Percentiles rank a stretch among this genome's conserved stretches.
These are phyloP conservation scores for Calamus simplicifolius DNA, from an alignment of 176 grass and related monocot genomes.

Conservation along the genomic window DNA sequence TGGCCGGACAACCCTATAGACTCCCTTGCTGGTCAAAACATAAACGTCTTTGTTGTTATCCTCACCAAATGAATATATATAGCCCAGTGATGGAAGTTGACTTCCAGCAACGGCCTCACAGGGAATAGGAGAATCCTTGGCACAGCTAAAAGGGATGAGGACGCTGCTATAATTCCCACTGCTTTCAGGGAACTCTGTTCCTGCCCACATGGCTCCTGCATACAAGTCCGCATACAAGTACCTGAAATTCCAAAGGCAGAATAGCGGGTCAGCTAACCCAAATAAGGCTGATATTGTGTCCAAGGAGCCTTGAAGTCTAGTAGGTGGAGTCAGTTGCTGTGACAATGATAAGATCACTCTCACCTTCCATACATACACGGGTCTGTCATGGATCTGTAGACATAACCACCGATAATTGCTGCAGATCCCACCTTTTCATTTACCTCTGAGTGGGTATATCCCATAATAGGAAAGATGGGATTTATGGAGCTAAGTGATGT, in stretches of 20 bases:
- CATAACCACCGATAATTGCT: conserved; percentile 70
- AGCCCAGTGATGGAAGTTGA: conserved; percentile 60
- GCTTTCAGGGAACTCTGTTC: conserved; percentile 43
- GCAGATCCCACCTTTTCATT: conserved; percentile 58
- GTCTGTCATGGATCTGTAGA: conserved; percentile 53
- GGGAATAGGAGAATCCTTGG: conserved; percentile 55
- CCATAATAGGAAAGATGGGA: conserved; percentile 64
- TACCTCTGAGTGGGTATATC: conserved; percentile 43
- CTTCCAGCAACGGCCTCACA: conserved; percentile 56
- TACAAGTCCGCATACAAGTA: conserved; percentile 78
- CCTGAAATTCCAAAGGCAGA: conserved; percentile 27
- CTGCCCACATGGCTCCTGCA: conserved; percentile 46
- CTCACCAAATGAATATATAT: conserved; percentile 77
- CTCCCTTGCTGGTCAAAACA: conserved; percentile 53
- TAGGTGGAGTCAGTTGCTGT: too few relatives aligned
- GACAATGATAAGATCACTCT: too few relatives aligned
- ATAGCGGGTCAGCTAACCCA: background rate
- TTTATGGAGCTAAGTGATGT: conserved; percentile 46
- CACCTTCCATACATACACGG: conserved; percentile 75
- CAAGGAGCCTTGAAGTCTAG: too few relatives aligned
- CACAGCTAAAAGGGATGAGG: conserved; percentile 39
- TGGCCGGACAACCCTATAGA: conserved; percentile 67
- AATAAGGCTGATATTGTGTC: too few relatives aligned
- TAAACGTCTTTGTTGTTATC: conserved; percentile 71
- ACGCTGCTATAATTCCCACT: conserved; percentile 70